phyloP scores from a whole-genome alignment of 2,329 filamentous ascomycete genomes.

The Dothiorella sarmentorum region DNA sequence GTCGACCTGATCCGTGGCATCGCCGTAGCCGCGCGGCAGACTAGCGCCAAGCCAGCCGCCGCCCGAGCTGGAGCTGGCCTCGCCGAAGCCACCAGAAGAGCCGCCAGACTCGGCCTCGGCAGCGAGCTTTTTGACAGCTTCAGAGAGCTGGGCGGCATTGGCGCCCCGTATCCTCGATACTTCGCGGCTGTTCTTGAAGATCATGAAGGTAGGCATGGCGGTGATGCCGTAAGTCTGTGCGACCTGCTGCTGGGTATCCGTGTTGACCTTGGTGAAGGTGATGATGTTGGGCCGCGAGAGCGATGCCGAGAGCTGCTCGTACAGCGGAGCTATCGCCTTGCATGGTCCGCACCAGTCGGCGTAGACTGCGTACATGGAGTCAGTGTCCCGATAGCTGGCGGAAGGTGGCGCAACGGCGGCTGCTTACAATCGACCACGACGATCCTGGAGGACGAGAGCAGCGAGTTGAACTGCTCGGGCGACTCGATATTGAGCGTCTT shows the following conservation, averaged over 20 bases:
- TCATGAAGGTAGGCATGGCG: slow-evolving; percentile 85
- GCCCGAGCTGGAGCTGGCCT: slow-evolving; percentile 43
- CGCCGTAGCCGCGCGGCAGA: slow-evolving; percentile 74
- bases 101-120: slow-evolving; percentile 56
- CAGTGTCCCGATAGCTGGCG: slow-evolving; percentile 16
- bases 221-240: slow-evolving; percentile 70
- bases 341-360: slow-evolving; percentile 84
- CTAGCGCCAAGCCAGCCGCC: slow-evolving; percentile 67
- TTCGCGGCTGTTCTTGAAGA: slow-evolving; percentile 66
- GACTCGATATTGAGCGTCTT: slow-evolving; percentile 44
- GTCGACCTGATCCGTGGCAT: slow-evolving; percentile 82
- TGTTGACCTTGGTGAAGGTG: slow-evolving; percentile 85
- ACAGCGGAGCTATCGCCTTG: slow-evolving; percentile 77
- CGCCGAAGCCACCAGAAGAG: slow-evolving; percentile 41
- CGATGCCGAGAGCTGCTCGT: slow-evolving; percentile 69
- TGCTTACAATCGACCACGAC: slow-evolving; percentile 86
- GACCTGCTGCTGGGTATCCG: slow-evolving; percentile 71
- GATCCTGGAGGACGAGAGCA: slow-evolving; percentile 73
- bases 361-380: slow-evolving; percentile 60
- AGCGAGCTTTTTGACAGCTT: slow-evolving; percentile 67
- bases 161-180: slow-evolving; percentile 71
- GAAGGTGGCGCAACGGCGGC: slow-evolving; percentile 21
- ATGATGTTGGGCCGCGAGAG: slow-evolving; percentile 70
- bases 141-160: slow-evolving; percentile 66
- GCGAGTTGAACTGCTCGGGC: slow-evolving; percentile 37